phyloP scores from a whole-genome alignment of 192 early-diverging fungal species.

The Backusella mclennaniae region DNA sequence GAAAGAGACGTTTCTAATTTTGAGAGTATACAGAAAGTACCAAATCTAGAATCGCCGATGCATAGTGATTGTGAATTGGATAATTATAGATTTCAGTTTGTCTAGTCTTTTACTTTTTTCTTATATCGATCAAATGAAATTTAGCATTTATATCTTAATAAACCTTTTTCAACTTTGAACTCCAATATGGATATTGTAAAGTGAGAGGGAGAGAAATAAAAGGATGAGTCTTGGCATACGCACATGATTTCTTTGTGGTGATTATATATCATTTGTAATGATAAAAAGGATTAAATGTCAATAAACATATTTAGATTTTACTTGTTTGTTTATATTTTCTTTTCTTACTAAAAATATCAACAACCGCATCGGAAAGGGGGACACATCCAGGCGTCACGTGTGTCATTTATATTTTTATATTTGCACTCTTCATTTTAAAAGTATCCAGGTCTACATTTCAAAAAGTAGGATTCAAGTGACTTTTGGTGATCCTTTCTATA shows the following conservation, averaged over 20 bases:
- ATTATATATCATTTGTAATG: not conserved
- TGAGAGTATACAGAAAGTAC: not conserved
- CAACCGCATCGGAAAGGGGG: not conserved
- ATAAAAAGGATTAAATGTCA: not conserved
- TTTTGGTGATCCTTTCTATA: not conserved
- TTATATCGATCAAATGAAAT: not conserved
- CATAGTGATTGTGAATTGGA: not conserved
- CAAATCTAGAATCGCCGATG: not conserved
- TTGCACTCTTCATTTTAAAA: not conserved
- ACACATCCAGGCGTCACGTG: not conserved
- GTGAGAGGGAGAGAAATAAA: not conserved
- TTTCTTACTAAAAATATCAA: conserved; percentile 1
- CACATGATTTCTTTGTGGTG: not conserved
- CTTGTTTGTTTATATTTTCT: not conserved
- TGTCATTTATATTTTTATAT: conserved; percentile 3
- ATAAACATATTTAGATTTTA: not conserved
- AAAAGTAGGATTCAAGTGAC: not conserved
- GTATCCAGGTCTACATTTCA: not conserved
- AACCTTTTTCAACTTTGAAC: not conserved
- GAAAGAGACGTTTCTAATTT: not conserved
- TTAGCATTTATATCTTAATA: too few species aligned
- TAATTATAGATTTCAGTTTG: not conserved
- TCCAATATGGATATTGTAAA: not conserved
- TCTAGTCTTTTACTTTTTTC: not conserved
- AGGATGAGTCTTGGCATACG: not conserved